Evolutionary conservation across 352 stramenopile species (phyloP).

Genomic region (Labyrinthula sp.): DNA sequence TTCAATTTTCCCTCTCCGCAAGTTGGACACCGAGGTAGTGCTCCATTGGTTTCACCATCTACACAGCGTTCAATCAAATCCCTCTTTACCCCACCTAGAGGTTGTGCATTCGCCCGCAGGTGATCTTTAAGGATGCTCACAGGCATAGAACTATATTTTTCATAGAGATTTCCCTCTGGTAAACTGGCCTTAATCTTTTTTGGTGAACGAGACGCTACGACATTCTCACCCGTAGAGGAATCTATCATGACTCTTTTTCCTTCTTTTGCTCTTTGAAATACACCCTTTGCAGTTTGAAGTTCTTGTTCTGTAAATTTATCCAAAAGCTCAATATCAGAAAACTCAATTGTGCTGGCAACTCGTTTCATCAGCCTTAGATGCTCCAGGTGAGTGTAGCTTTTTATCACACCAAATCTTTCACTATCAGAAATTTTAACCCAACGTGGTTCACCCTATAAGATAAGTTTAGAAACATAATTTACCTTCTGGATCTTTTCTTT

Average conservation of each 20-base stretch:
- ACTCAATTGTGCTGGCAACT: conserved; percentile 7
- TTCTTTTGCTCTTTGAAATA: conserved; percentile 14
- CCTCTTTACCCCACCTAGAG: conserved; percentile 7
- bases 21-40: conserved; percentile 1
- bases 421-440: conserved; percentile 19
- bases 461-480: no score
- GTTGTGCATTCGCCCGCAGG: conserved; percentile 14
- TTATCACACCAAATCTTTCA: conserved; percentile 1
- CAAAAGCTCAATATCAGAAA: conserved; percentile 8
- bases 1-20: conserved; percentile 15
- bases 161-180: conserved; percentile 6
- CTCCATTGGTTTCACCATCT: conserved; percentile 23
- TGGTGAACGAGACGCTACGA: not conserved
- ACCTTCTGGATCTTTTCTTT: conserved; percentile 30
- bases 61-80: conserved; percentile 18
- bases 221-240: conserved; percentile 5
- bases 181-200: not conserved
- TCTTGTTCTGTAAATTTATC: conserved; percentile 4
- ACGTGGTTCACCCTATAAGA: conserved; percentile 14
- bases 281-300: conserved; percentile 3
- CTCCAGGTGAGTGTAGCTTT: conserved; percentile 10
- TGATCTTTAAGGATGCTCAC: conserved; percentile 26
- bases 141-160: conserved; percentile 19
- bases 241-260: conserved; percentile 7
- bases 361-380: conserved; percentile 7